Evolutionary conservation across 768 basidiomycete genomes (phyloP), one percentile per base, ranked within the genome.

Genomic region (Lactarius deliciosus): DNA sequence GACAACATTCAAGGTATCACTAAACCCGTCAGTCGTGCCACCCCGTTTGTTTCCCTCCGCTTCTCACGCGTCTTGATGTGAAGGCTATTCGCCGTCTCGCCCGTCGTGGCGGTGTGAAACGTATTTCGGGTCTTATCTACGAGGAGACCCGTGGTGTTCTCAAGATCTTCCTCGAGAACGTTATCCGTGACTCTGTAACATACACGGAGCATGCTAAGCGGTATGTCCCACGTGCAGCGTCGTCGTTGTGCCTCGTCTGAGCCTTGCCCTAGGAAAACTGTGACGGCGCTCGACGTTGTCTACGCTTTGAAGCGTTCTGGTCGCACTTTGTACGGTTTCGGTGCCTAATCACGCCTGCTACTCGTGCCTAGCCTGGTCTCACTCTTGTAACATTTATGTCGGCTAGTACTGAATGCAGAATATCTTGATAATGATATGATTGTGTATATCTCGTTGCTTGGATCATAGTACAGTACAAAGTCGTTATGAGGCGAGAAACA

Each of bases 81-180:
- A 75, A 88, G 92, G 94, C 90, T 75, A 87, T 96, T 79, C 91
- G 90, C 83, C 93, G 95, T 85, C 91, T 98, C 68, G 94, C 94
- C 63, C 92, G 92, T 78, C 91, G 94, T 85, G 94, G 95, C 74
- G 95, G 96, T 90, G 94, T 96, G 76, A 96, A 97, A 85, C 88
- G 92, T 91, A 92, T 93, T 74, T 91, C 89, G 56, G 86, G 93
- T 78, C 87, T 94, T 70, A 94, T 96, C 82, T 95, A 96, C 79
- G 94, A 96, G 76, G 94, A 96, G 85, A 96, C 94, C 65, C 88
- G 89, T 78, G 92, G 93, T 84, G 94, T 96, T 32, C 85, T 96
- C 72, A 96, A 96, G 83, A 90, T 94, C 75, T 96, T 93, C 88
- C 84, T 93, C 58, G 91, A 94, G 80, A 92, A 90, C 69, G 89